These are phyloP conservation scores for Sutorius australiensis DNA, from an alignment of 768 basidiomycete species.

Conservation along the genomic window DNA sequence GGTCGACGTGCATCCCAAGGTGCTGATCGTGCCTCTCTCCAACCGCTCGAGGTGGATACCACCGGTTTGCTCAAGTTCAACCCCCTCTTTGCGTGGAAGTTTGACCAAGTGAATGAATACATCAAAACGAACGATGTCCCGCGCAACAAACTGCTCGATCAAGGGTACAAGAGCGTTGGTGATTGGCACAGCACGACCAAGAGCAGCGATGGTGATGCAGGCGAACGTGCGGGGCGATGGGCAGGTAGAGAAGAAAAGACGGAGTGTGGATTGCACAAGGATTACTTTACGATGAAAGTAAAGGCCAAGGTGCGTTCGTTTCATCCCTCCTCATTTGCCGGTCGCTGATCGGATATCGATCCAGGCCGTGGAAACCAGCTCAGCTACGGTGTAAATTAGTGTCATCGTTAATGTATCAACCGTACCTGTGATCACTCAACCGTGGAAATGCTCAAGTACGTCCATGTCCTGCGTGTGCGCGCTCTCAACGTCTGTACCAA, in stretches of 20 bases:
- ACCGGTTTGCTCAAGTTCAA: constrained; percentile 93
- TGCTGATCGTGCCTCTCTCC: constrained; percentile 75
- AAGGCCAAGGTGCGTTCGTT: constrained; percentile 38
- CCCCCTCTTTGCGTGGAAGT: constrained; percentile 87
- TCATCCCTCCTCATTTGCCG: no score
- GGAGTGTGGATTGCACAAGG: constrained; percentile 93
- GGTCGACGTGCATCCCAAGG: constrained; percentile 93
- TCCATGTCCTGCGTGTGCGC: not conserved
- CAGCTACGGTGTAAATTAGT: not conserved
- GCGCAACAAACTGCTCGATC: constrained; percentile 78
- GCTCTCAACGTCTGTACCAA: not conserved
- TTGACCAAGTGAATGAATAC: constrained; percentile 80
- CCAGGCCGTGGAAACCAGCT: not conserved
- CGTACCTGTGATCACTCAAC: not conserved
- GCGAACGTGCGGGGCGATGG: constrained; percentile 91
- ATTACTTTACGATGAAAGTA: constrained; percentile 76
- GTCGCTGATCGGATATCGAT: not conserved
- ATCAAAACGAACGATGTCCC: constrained; percentile 80
- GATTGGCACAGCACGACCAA: constrained; percentile 95
- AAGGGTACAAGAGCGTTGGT: constrained; percentile 93
- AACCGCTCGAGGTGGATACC: constrained; percentile 85
- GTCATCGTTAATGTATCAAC: no score
- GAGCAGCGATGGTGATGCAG: constrained; percentile 61
- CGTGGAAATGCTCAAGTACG: not conserved
- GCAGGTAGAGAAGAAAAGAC: constrained; percentile 80